Base-by-base conservation (phyloP, 2,329 filamentous ascomycete species). In the Penicillium sp. region DNA sequence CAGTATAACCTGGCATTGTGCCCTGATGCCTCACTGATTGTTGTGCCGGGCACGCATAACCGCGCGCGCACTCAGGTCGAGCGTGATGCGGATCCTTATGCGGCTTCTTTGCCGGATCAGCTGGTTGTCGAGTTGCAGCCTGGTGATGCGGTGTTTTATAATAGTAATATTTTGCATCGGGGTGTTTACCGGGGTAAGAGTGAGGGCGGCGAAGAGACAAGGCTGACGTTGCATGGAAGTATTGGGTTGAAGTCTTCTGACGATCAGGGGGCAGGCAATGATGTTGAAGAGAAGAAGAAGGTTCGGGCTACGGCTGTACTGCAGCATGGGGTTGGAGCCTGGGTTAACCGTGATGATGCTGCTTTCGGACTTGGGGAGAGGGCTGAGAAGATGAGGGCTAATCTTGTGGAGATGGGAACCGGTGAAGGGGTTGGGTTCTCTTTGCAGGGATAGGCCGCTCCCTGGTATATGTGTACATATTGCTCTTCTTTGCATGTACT, bases 1-100 rank as follows among this genome's bases (percentile, higher is more conserved):
- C 91, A 96, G 76, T 96, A 90, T 83, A 96, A 96, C 70, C 78
- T 96, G 40, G 87, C 91, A 7, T 78, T 96, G 7, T 91, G 85
- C 68, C 83, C 87, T 34, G 91, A 96, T 69, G 78, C 81, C 13
- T 87, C 84, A 44, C 74, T 96, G 7, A 76, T 96, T 7, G 84
- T 94, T 0, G 83, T 96, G 0, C 91, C 91, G 0, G 89, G 88
- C 0, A 89, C 85, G 5, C 91, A 96, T 70, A 74, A 69, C 27
- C 82, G 91, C 7, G 82, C 88, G 32, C 77, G 90, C 41, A 96
- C 90, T 0, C 80, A 84, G 4, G 69, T 64, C 0, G 91, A 96
- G 79, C 79, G 90, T 11, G 71, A 66, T 7, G 90, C 89, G 0
- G 84, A 79, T 18, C 86, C 87, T 0, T 88, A 84, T 64, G 87